A percentile compares a stretch with the other conserved stretches of the same genome.
phyloP scores from a whole-genome alignment of 441 rosid genomes.

The Macaranga tanarius region DNA sequence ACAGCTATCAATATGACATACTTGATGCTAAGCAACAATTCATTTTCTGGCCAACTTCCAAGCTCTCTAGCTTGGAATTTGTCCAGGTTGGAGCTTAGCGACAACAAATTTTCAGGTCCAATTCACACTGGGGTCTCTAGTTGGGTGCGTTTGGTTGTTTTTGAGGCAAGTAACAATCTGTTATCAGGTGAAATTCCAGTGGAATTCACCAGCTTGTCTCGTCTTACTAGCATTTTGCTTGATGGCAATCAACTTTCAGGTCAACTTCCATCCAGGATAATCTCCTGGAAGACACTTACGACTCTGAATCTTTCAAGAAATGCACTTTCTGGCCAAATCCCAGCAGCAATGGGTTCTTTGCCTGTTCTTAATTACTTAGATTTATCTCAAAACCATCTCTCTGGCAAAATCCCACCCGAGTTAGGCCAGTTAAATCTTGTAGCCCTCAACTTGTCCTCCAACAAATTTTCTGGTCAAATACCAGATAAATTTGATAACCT shows the following conservation, averaged over 20 bases:
- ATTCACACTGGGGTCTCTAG: slow-evolving; percentile 52
- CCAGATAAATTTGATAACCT: slow-evolving; percentile 52
- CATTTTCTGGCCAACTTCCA: slow-evolving; percentile 69
- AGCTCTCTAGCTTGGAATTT: slow-evolving; percentile 55
- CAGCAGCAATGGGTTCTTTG: slow-evolving; percentile 53
- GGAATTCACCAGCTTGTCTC: slow-evolving; percentile 56
- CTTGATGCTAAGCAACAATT: slow-evolving; percentile 58
- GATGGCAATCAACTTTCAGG: slow-evolving; percentile 64
- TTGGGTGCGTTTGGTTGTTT: slow-evolving; percentile 54
- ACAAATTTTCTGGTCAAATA: slow-evolving; percentile 59
- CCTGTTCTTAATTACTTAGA: slow-evolving; percentile 54
- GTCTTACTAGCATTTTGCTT: slow-evolving; percentile 41
- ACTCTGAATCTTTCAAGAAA: slow-evolving; percentile 58
- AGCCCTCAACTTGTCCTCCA: slow-evolving; percentile 63
- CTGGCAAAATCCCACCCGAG: slow-evolving; percentile 68
- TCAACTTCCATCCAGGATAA: slow-evolving; percentile 53
- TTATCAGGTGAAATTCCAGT: slow-evolving; percentile 60
- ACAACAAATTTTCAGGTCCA: slow-evolving; percentile 72
- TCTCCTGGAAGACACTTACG: slow-evolving; percentile 59
- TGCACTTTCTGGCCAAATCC: slow-evolving; percentile 69
- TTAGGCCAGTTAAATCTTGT: slow-evolving; percentile 46
- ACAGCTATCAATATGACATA: slow-evolving; percentile 48
- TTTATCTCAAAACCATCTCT: slow-evolving; percentile 66
- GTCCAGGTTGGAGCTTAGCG: slow-evolving; percentile 61
- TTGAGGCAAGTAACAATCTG: slow-evolving; percentile 64